Evolutionary conservation across 2,329 filamentous ascomycete genomes (phyloP), one percentile per base, ranked within the genome.

Genomic region (Trichoderma gracile): DNA sequence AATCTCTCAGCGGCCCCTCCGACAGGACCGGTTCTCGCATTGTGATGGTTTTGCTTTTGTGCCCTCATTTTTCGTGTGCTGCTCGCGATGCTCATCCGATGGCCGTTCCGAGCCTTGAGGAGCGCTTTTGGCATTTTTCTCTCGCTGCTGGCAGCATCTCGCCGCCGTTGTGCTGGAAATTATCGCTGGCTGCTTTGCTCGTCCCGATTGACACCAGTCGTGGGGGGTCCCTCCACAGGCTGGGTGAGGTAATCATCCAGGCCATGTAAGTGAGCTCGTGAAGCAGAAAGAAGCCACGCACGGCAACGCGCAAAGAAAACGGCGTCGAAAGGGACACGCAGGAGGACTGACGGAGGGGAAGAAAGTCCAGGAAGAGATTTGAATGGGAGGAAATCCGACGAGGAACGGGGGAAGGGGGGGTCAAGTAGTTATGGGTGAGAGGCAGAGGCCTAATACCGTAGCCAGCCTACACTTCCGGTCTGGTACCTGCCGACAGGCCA

Each of bases 341-440:
- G 30, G 19, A 56, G 43, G 52, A 46, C 45, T 54, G 19, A 50
- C 62, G 62, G 25, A 68, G 66, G 68, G 66, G 65, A 68, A 38
- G 46, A 66, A 66, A 56, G 58, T 47, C 63, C 63, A 66, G 61
- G 64, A 70, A 67, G 72, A 66, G 66, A 66, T 68, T 55, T 65
- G 71, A 73, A 71, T 67, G 65, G 67, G 69, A 68, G 65, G 33
- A 70, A 73, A 69, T 68, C 65, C 68, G 70, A 70, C 67, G 72
- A 70, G 68, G 70, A 72, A 63, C 73, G 70, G 73, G 74, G 75
- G 73, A 70, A 72, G 71, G 72, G 73, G 73, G 73, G 73, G 45
- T 38, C 33, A 38, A 38, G 33, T 72, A 76, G 73, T 73, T 76
- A 76, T 75, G 74, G 74, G 75, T 58, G 52, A 63, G 53, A 59